These are phyloP conservation scores for Candida sp. DNA, from an alignment of 1,139 yeast species.

Conservation along the genomic window DNA sequence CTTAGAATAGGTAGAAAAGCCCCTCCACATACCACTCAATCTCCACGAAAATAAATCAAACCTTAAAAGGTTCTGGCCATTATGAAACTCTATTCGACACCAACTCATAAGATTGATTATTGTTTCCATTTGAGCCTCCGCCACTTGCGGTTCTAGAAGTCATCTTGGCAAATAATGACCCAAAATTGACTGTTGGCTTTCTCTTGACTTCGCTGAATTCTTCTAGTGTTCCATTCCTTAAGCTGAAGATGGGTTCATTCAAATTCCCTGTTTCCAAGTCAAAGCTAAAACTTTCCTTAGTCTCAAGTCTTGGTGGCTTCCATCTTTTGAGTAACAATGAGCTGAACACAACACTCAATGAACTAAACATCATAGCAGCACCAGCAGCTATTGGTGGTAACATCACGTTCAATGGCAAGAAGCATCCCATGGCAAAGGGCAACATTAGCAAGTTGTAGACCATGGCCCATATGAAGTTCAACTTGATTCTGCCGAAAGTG, in stretches of 20 bases:
- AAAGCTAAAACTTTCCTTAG: slow-evolving; percentile 13
- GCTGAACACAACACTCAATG: slow-evolving; percentile 85
- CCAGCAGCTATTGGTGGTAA: slow-evolving; percentile 93
- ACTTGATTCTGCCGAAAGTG: slow-evolving; percentile 76
- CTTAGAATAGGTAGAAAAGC: no score
- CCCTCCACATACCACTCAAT: no score
- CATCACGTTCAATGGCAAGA: slow-evolving; percentile 77
- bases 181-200: slow-evolving; percentile 10
- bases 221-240: slow-evolving; percentile 31
- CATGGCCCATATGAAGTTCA: slow-evolving; percentile 86
- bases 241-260: slow-evolving; percentile 26
- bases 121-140: background rate
- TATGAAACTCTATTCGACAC: slow-evolving; percentile 9
- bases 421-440: slow-evolving; percentile 95
- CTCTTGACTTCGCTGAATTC: slow-evolving; percentile 34
- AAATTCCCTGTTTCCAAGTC: slow-evolving; percentile 26
- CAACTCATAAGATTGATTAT: slow-evolving; percentile 12
- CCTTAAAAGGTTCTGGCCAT: no score
- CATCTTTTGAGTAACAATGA: slow-evolving; percentile 73
- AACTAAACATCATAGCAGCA: slow-evolving; percentile 91
- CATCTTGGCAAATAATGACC: slow-evolving; percentile 5
- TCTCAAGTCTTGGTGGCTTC: slow-evolving; percentile 46
- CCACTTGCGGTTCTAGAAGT: slow-evolving; percentile 1
- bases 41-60: no score
- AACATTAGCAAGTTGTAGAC: slow-evolving; percentile 87